Percentiles rank a stretch among this genome's conserved stretches.
phyloP scores from a whole-genome alignment of 768 basidiomycete genomes.

The Lactarius vividus region DNA sequence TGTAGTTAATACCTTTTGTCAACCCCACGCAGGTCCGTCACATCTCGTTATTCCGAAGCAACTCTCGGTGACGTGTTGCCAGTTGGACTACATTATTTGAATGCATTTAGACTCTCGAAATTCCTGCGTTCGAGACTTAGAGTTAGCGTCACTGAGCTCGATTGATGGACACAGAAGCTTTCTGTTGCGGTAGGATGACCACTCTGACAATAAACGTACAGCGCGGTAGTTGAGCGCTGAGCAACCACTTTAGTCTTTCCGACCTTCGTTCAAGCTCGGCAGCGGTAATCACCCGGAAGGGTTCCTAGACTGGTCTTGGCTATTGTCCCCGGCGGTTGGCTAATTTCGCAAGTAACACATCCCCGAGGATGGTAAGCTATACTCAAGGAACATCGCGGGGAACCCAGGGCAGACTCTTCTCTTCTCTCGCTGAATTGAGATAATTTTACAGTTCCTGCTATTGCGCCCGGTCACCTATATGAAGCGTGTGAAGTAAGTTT shows the following conservation, averaged over 20 bases:
- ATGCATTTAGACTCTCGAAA: not conserved
- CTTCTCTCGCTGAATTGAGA: not conserved
- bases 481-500: not conserved
- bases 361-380: not conserved
- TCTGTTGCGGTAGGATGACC: not conserved
- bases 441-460: not conserved
- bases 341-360: not conserved
- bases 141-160: not conserved
- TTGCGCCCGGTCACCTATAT: not conserved
- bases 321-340: not conserved
- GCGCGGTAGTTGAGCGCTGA: not conserved
- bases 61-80: not conserved
- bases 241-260: not conserved
- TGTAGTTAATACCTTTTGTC: not conserved
- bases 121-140: no score
- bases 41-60: not conserved
- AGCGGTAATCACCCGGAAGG: not conserved
- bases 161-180: not conserved
- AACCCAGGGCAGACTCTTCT: not conserved
- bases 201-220: not conserved
- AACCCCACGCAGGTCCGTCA: not conserved
- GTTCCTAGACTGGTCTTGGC: not conserved
- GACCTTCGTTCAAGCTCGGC: no score
- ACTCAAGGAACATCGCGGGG: not conserved
- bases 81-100: not conserved